Evolutionary conservation across 176 grass and related monocot genomes (phyloP), one percentile per base, ranked within the genome.

Genomic region (Eremochloa ophiuroides): DNA sequence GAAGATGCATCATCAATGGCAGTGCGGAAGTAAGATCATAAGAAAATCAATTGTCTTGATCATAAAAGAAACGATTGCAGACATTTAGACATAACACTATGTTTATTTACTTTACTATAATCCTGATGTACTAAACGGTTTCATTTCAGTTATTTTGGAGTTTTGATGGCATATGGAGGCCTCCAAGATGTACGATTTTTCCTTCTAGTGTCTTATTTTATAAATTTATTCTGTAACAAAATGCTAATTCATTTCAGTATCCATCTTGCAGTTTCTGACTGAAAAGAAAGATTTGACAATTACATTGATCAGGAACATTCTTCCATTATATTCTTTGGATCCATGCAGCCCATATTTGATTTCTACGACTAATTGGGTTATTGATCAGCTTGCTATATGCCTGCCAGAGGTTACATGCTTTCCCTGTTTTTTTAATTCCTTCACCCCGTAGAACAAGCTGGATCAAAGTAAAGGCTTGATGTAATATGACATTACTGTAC

Each of bases 161-260:
- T 92, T 84, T 85, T 97, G 74, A 92, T 94, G 94, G 94, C 94
- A 72, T 97, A 87, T 86, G 89, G 91, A 84, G 89, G 94, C 66
- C 87, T 97, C 30, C 91, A 92, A 94, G 91, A 92, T 79, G 94
- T 97, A 91, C 88, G 89, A 79, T 88, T 73, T 76, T 66, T 73
- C 71, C 46, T 35, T 37, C 50, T 10, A 77, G 69, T 16, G 33
- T 58, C 20, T 69, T 73, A 25, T 68, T 73, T 74, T 65, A 2
- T 58, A 8, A 53, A 35, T 66, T 29, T 39, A 76, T 86, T 75
- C 62, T 62, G 58, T 23, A 51, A 66, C 40, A 74, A 74, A 61
- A 43, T 75, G 18, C 27, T 63, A 6, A 90, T 87, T 65, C 28
- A 74, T 85, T 75, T 79, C 1, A 27, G 37, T 69, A 79, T 41